These are phyloP conservation scores for Endocalyx cinctus DNA, from an alignment of 2,329 filamentous ascomycete species.

Conservation along the genomic window DNA sequence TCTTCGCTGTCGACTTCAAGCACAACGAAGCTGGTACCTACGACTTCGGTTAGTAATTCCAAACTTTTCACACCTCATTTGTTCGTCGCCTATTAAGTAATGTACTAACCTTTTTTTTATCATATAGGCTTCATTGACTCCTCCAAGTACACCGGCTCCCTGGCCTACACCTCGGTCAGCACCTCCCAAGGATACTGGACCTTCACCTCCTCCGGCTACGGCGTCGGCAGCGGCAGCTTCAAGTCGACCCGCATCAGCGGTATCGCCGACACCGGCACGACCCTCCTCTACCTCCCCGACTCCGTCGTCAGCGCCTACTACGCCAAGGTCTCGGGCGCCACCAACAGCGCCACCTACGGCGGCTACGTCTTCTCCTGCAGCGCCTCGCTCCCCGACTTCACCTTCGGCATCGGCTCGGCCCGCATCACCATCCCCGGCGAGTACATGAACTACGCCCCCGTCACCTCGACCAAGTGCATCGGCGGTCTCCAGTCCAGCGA, in stretches of 20 bases:
- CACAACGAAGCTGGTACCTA: too few relatives aligned
- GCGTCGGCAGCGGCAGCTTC: too few relatives aligned
- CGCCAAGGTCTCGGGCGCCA: constrained; percentile 34
- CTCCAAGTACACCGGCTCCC: too few relatives aligned
- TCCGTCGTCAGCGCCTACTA: constrained; percentile 46
- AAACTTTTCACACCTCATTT: too few relatives aligned
- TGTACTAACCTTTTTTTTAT: too few relatives aligned
- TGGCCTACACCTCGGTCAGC: too few relatives aligned
- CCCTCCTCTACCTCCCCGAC: constrained; percentile 47
- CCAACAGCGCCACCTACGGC: constrained; percentile 29
- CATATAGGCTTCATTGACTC: too few relatives aligned
- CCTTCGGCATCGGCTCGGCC: constrained; percentile 39
- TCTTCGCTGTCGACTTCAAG: constrained; percentile 31
- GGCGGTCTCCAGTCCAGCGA: constrained; percentile 53
- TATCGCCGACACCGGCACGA: constrained; percentile 55
- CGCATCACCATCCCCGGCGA: constrained; percentile 42
- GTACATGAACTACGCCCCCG: constrained; percentile 40
- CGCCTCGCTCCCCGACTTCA: constrained; percentile 38
- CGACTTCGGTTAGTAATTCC: too few relatives aligned
- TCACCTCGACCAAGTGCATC: constrained; percentile 45
- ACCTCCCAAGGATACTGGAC: too few relatives aligned
- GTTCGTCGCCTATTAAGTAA: too few relatives aligned
- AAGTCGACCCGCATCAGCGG: too few relatives aligned
- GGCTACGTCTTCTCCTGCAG: constrained; percentile 48
- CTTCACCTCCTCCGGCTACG: too few relatives aligned